Base-by-base conservation (phyloP, 805 yeast genomes). In the Yamadazyma endophytica region DNA sequence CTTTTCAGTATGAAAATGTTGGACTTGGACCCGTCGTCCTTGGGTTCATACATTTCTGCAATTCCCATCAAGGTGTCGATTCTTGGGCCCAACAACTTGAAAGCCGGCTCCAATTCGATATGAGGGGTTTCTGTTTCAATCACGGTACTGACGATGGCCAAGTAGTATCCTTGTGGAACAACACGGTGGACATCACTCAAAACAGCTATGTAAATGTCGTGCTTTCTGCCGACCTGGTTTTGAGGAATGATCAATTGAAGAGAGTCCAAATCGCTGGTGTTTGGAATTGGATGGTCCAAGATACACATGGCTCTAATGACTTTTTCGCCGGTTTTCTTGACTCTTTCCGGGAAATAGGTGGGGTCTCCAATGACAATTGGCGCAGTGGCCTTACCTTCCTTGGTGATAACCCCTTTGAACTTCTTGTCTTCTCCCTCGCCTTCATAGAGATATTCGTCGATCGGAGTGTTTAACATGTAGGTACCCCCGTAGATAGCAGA, bases 401-500 rank as follows among this genome's bases (percentile, higher is more conserved):
- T 92, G 30, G 96, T 83, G 47, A 79, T 78, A 28, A 92, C 95
- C 36, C 97, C 97, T 18, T 69, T 68, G 45, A 88, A 87, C 52
- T 77, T 82, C 34, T 52, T 53, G 17, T 73, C 77, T 9, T 75
- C 81, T 33, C 73, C 78, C n/a, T n/a, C n/a, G n/a, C n/a, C n/a
- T 32, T 73, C 77, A 58, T 80, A 89, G 30, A 84, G 69, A 13
- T 89, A 73, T 62, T 90, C 95, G 39, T 92, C 95, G 41, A 92
- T 79, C 28, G 97, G 96, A 19, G 95, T 90, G 56, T 88, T 96
- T 53, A 92, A 75, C 98, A 92, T 92, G 56, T 88, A 92, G 13
- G 97, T 90, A 51, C 98, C 98, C 43, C 98, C 98, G 54, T 92
- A 88, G 44, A 92, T 90, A 16, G 98, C 98, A 31, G 95, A 81